Percentiles rank a stretch among this genome's conserved stretches.
Evolutionary conservation across 257 asterid species (phyloP).

Genomic region (Solanum chilense): DNA sequence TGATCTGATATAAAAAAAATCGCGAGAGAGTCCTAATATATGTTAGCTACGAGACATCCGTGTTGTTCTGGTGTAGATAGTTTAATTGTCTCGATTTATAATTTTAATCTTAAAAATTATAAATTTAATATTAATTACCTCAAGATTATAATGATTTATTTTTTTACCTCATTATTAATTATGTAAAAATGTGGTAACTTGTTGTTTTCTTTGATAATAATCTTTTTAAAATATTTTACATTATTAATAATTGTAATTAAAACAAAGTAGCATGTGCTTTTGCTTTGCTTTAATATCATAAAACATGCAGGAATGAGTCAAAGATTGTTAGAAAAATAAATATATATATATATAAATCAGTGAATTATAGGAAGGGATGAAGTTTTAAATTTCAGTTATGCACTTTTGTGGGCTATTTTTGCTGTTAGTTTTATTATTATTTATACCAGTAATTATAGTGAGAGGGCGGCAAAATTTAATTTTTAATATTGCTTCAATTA

Average conservation of each 20-base stretch:
- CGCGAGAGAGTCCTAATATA: not conserved
- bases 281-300: not conserved
- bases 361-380: constrained; percentile 1
- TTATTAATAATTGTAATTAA: too few relatives aligned
- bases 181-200: not conserved
- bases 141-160: not conserved
- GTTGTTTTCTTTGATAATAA: too few relatives aligned
- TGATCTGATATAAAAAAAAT: not conserved
- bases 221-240: not conserved
- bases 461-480: not conserved
- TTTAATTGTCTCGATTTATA: not conserved
- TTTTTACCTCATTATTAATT: not conserved
- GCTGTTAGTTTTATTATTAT: not conserved
- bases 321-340: not conserved
- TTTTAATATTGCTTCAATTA: not conserved
- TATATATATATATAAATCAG: not conserved
- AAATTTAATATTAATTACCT: not conserved
- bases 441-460: not conserved
- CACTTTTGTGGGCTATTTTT: not conserved
- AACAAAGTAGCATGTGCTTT: not conserved
- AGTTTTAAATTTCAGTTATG: constrained; percentile 11
- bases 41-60: not conserved
- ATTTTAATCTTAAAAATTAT: not conserved
- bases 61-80: not conserved
- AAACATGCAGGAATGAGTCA: not conserved